phyloP scores from a whole-genome alignment of 2,329 filamentous ascomycete species.

The Fusarium lateritium region DNA sequence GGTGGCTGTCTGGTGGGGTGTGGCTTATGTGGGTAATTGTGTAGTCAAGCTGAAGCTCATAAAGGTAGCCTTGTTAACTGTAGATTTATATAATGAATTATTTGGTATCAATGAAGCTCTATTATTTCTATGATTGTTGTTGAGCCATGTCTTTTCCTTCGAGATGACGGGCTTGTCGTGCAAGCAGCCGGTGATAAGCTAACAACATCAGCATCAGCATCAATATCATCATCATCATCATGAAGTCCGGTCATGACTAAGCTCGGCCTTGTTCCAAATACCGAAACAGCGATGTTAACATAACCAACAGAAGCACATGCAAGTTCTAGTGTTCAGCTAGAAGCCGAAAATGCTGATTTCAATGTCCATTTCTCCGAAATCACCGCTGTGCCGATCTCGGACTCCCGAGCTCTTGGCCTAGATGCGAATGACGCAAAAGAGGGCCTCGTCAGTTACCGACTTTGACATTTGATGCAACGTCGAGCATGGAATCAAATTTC shows the following conservation, averaged over 20 bases:
- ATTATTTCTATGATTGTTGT: too few species aligned
- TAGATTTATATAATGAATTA: background rate
- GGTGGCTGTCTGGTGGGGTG: slow-evolving; percentile 13
- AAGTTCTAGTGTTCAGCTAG: slow-evolving; percentile 1
- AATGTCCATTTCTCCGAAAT: slow-evolving; percentile 17
- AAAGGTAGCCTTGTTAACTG: too few species aligned
- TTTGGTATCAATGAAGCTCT: background rate
- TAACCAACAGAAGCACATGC: background rate
- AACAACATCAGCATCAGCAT: background rate
- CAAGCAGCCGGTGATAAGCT: background rate
- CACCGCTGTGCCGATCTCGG: slow-evolving; percentile 36
- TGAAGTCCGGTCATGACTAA: slow-evolving; percentile 7
- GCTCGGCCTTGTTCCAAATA: slow-evolving; percentile 21
- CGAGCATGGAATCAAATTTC: background rate
- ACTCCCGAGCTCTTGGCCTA: slow-evolving; percentile 6
- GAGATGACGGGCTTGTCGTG: background rate
- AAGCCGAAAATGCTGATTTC: background rate
- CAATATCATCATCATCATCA: slow-evolving; percentile 18
- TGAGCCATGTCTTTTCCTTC: too few species aligned
- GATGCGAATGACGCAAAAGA: slow-evolving; percentile 16
- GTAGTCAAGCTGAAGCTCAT: background rate
- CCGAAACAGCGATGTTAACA: slow-evolving; percentile 20
- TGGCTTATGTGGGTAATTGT: slow-evolving; percentile 2
- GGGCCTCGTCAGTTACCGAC: background rate
- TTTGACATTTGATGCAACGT: background rate